Evolutionary conservation across 768 basidiomycete species (phyloP).

Genomic region (Gautieria morchelliformis): DNA sequence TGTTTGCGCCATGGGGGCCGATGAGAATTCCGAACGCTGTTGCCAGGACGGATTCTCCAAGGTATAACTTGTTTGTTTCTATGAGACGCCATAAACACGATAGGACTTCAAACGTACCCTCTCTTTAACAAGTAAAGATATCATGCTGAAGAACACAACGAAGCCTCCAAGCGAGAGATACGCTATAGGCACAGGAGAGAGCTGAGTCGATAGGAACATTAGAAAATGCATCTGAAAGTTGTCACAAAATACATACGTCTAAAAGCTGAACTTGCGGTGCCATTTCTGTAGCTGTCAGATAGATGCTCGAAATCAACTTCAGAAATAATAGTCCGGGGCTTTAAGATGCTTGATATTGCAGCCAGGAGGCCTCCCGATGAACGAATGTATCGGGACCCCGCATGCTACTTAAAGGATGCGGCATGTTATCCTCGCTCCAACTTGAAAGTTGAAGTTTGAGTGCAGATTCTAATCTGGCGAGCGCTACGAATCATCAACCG

Average conservation of each 20-base stretch:
- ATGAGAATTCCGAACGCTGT: slow-evolving; percentile 43
- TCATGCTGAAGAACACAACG: slow-evolving; percentile 3
- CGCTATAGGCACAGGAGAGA: not conserved
- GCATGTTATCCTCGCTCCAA: no score
- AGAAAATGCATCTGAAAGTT: not conserved
- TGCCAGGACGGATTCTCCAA: slow-evolving; percentile 91
- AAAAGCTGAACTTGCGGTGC: not conserved
- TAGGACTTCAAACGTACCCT: not conserved
- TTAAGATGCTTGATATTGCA: no score
- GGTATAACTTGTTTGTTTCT: slow-evolving; percentile 44
- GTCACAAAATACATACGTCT: not conserved
- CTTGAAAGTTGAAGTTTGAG: no score
- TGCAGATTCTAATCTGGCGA: no score
- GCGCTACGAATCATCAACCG: no score
- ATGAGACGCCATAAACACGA: not conserved
- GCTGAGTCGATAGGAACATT: not conserved
- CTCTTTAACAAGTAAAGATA: not conserved
- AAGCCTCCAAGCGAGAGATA: slow-evolving; percentile 3
- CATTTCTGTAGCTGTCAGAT: not conserved
- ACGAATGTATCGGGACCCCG: no score
- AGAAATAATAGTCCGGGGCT: no score
- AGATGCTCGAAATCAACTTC: no score
- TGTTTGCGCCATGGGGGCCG: slow-evolving; percentile 61
- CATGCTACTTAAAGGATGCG: no score
- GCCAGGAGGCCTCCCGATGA: no score